Base-by-base conservation (phyloP, 1,284 basidiomycete genomes). In the Exobasidium rhododendri region DNA sequence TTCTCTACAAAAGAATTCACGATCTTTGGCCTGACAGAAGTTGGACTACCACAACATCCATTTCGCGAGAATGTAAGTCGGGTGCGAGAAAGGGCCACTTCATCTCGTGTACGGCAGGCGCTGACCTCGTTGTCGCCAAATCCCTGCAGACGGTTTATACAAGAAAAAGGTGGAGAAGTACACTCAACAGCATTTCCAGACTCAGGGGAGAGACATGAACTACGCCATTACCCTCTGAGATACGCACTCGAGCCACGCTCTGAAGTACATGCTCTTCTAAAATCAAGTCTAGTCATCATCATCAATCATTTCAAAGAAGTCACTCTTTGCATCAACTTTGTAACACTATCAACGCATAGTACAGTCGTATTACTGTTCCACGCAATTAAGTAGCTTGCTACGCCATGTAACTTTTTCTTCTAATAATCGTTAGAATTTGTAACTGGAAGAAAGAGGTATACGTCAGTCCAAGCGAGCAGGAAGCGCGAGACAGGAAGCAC, bases 21-120 rank as follows among this genome's bases (percentile, higher is more conserved):
- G 69, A 73, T 35, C 62, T 74, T 5, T 71, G 74, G 44, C 73
- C 73, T 3, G 70, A 74, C 30, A 67, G 71, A 22, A 73, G 69
- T 46, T 77, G 74, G 74, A 73, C 71, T 24, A 77, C 69, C 22
- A 70, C 75, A 59, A 77, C 75, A 51, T 62, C 66, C 49, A 71
- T 78, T 35, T 75, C 75, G 32, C 59, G 70, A 14, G 73, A 77
- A 26, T 26, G 47, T 50, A 20, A 50, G 47, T 50, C 10, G n/a
- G n/a, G n/a, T n/a, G n/a, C n/a, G n/a, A n/a, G n/a, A n/a, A n/a
- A n/a, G n/a, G n/a, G n/a, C n/a, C n/a, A n/a, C n/a, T n/a, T n/a
- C n/a, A n/a, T n/a, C n/a, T n/a, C n/a, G n/a, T n/a, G n/a, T n/a
- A n/a, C n/a, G n/a, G n/a, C n/a, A n/a, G n/a, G n/a, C n/a, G n/a